Evolutionary conservation across 2,329 filamentous ascomycete genomes (phyloP).

Genomic region (Alternaria consortialis): DNA sequence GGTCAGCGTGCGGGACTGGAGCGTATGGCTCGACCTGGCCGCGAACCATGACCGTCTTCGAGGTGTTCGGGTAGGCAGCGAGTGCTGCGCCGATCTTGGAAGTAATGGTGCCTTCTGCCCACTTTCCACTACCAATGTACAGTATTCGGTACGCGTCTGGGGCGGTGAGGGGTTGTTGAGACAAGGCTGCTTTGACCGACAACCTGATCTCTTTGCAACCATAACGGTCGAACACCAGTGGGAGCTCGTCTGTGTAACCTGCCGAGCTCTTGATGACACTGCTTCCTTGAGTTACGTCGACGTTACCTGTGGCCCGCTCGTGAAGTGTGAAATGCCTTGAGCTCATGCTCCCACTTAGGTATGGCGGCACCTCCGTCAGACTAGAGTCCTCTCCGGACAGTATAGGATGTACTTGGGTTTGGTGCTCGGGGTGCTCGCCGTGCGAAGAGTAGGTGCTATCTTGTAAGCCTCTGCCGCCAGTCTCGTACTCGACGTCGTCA

Average conservation of each 20-base stretch:
- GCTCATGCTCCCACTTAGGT: slow-evolving; percentile 33
- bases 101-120: slow-evolving; percentile 43
- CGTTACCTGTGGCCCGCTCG: slow-evolving; percentile 27
- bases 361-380: slow-evolving; percentile 39
- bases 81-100: slow-evolving; percentile 45
- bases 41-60: slow-evolving; percentile 47
- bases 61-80: slow-evolving; percentile 39
- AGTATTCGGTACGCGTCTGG: slow-evolving; percentile 44
- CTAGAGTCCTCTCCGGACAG: slow-evolving; percentile 40
- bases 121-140: slow-evolving; percentile 43
- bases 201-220: slow-evolving; percentile 38
- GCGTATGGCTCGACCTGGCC: slow-evolving; percentile 45
- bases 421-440: slow-evolving; percentile 21
- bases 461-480: slow-evolving; percentile 28
- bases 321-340: slow-evolving; percentile 35
- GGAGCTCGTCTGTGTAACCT: slow-evolving; percentile 31
- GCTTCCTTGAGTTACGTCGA: slow-evolving; percentile 26
- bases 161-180: slow-evolving; percentile 33
- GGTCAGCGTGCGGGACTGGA: slow-evolving; percentile 41
- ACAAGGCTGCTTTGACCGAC: slow-evolving; percentile 41
- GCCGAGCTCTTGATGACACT: slow-evolving; percentile 36
- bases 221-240: slow-evolving; percentile 39
- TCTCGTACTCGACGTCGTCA: slow-evolving; percentile 43
- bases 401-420: slow-evolving; percentile 26
- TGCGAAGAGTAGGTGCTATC: slow-evolving; percentile 33